These are phyloP conservation scores for Ramaria sp. DNA, from an alignment of 768 basidiomycete species.

Conservation along the genomic window DNA sequence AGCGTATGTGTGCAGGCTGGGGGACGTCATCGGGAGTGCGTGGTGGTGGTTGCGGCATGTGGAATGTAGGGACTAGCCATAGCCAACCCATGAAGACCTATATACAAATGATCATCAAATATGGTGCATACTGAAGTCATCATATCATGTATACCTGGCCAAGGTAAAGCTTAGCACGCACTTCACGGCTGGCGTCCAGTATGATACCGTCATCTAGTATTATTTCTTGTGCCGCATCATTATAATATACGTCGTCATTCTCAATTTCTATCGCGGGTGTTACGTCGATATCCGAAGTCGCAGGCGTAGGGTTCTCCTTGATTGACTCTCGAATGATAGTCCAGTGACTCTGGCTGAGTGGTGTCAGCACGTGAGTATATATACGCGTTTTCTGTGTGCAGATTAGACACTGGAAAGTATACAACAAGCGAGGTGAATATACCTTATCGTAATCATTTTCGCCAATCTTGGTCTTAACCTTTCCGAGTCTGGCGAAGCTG, in stretches of 20 bases:
- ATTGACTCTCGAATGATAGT: slow-evolving; percentile 9
- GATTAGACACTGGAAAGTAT: background rate
- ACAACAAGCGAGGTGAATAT: background rate
- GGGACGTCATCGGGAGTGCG: slow-evolving; percentile 11
- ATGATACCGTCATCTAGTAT: slow-evolving; percentile 31
- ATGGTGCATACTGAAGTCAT: background rate
- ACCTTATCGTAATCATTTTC: slow-evolving; percentile 22
- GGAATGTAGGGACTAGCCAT: slow-evolving; percentile 81
- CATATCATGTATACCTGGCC: slow-evolving; percentile 39
- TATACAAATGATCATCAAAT: too few relatives aligned
- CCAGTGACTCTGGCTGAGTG: slow-evolving; percentile 13
- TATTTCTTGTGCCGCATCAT: background rate
- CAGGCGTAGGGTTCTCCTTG: slow-evolving; percentile 20
- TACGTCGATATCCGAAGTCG: slow-evolving; percentile 2
- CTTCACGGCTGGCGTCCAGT: slow-evolving; percentile 56
- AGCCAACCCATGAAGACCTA: slow-evolving; percentile 76
- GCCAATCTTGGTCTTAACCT: slow-evolving; percentile 21
- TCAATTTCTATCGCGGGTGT: slow-evolving; percentile 4
- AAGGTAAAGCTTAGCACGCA: slow-evolving; percentile 61
- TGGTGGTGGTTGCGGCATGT: slow-evolving; percentile 45
- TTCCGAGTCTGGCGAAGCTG: slow-evolving; percentile 56
- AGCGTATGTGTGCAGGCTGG: slow-evolving; percentile 9
- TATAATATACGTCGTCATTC: slow-evolving; percentile 1
- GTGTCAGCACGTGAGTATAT: slow-evolving; percentile 12
- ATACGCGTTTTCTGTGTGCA: slow-evolving; percentile 3